These are phyloP conservation scores for Buxus sempervirens DNA, from an alignment of 164 flowering plant genomes.

Conservation along the genomic window DNA sequence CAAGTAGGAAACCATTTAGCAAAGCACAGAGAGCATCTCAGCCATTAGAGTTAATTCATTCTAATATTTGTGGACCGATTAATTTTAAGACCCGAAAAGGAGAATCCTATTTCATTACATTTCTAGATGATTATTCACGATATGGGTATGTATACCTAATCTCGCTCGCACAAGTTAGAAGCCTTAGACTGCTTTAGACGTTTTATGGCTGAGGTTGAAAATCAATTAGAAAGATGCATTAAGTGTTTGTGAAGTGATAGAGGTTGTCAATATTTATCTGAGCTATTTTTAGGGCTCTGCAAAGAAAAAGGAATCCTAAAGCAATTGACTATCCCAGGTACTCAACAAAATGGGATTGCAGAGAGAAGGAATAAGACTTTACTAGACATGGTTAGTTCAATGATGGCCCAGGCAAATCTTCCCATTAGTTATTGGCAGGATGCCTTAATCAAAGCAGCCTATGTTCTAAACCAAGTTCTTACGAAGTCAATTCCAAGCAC, in stretches of 20 bases:
- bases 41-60: background rate
- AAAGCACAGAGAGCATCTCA: background rate
- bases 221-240: background rate
- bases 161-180: background rate
- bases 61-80: background rate
- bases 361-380: constrained; percentile 12
- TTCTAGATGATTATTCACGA: background rate
- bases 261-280: constrained; percentile 8
- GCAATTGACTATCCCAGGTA: constrained; percentile 10
- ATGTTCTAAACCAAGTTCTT: constrained; percentile 10
- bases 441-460: background rate
- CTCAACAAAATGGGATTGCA: constrained; percentile 17
- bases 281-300: background rate
- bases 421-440: constrained; percentile 6
- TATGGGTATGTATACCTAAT: background rate
- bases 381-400: constrained; percentile 4
- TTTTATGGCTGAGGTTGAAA: no score
- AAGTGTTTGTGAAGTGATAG: background rate
- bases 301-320: constrained; percentile 5
- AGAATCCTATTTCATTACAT: background rate
- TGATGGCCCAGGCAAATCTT: constrained; percentile 9
- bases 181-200: background rate
- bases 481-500: background rate
- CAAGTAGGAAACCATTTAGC: background rate
- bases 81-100: background rate